These are phyloP conservation scores for Neurospora sp. DNA, from an alignment of 495 filamentous ascomycete species.

Conservation along the genomic window DNA sequence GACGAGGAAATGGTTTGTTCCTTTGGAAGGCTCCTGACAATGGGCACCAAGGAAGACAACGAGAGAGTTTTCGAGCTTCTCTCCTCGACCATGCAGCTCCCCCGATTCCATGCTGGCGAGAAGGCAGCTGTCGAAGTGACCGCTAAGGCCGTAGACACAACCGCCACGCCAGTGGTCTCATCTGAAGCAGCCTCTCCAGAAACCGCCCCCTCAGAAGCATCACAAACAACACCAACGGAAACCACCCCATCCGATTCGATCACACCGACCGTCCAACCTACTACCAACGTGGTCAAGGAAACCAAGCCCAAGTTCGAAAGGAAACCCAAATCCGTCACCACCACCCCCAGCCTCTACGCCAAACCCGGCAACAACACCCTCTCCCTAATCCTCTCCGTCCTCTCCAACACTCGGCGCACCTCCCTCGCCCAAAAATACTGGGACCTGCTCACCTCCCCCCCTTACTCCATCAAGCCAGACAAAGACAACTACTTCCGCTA, in stretches of 20 bases:
- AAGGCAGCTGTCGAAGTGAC: neutral
- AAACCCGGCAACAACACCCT: conserved; percentile 57
- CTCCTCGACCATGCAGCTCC: conserved; percentile 67
- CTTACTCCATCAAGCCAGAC: conserved; percentile 55
- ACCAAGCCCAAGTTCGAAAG: neutral
- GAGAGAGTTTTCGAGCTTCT: conserved; percentile 63
- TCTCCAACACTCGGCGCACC: conserved; percentile 40
- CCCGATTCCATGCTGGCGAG: conserved; percentile 27
- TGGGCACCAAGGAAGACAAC: conserved; percentile 44
- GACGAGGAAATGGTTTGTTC: conserved; percentile 64
- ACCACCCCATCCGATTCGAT: neutral
- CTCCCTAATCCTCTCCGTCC: conserved; percentile 55
- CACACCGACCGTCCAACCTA: neutral
- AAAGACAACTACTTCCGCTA: conserved; percentile 52
- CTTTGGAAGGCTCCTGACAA: conserved; percentile 64
- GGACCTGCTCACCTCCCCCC: conserved; percentile 48
- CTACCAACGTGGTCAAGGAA: neutral
- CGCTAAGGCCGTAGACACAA: neutral
- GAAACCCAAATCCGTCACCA: neutral
- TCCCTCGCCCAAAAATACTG: conserved; percentile 56
- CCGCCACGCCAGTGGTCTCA: neutral
- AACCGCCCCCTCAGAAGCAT: neutral
- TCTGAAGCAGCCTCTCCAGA: neutral
- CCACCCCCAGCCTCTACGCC: conserved; percentile 26
- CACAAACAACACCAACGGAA: neutral